Evolutionary conservation across 352 stramenopile genomes (phyloP).

Genomic region (Phytophthora cajani): DNA sequence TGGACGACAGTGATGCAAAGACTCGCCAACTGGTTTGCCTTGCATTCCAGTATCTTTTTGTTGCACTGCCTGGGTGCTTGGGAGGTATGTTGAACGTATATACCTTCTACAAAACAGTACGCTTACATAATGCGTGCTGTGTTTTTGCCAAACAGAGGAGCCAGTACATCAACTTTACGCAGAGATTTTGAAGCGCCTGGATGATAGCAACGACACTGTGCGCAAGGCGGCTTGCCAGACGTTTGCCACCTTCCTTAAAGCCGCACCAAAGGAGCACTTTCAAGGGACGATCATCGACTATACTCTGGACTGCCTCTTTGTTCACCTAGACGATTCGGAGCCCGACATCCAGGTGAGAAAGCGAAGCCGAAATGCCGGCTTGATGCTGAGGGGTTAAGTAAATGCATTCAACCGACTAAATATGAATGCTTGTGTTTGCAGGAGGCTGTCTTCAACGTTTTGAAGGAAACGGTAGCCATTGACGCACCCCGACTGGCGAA

Average conservation of each 20-base stretch:
- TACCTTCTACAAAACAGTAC: neutral
- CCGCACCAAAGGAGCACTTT: constrained; percentile 86
- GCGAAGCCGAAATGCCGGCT: neutral
- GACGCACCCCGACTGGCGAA: constrained; percentile 65
- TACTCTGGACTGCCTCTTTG: constrained; percentile 90
- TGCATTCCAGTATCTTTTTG: constrained; percentile 88
- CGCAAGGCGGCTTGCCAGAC: constrained; percentile 88
- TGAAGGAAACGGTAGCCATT: constrained; percentile 70
- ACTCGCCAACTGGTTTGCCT: constrained; percentile 89
- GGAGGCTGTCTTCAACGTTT: constrained; percentile 72
- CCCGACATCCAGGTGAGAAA: constrained; percentile 76
- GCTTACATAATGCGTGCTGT: constrained; percentile 10
- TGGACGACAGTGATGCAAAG: constrained; percentile 90
- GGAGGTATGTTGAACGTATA: constrained; percentile 47
- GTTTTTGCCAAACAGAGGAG: constrained; percentile 62
- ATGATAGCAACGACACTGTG: constrained; percentile 93
- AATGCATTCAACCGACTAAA: neutral
- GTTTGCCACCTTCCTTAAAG: constrained; percentile 87
- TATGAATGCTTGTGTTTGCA: constrained; percentile 17
- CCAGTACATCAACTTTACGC: constrained; percentile 91
- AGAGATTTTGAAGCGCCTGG: constrained; percentile 92
- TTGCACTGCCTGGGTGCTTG: constrained; percentile 78
- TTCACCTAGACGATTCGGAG: constrained; percentile 92
- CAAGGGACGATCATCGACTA: constrained; percentile 91
- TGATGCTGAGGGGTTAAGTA: neutral